Base-by-base conservation (phyloP, 495 filamentous ascomycete species). In the Neurospora tetrasperma region DNA sequence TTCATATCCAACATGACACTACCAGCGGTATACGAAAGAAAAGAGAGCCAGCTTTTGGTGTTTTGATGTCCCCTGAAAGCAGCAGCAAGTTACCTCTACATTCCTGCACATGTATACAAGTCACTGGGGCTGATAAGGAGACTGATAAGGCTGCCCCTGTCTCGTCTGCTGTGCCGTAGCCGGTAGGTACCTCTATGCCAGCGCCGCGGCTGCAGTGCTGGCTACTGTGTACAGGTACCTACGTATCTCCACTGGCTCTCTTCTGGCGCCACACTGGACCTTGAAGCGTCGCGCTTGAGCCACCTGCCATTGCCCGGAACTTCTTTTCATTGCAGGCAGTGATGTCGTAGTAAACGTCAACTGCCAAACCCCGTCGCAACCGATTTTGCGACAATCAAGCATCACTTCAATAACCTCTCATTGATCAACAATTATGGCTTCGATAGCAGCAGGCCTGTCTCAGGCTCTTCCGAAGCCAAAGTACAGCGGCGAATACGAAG, bases 401-500 rank as follows among this genome's bases (percentile, higher is more conserved):
- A 72, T 40, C 68, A 59, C n/a, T 44, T 70, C 31, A 23, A 66
- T 42, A 42, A 70, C 27, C 62, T 20, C 1, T 48, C 68, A 44
- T 69, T 44, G 46, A 72, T 74, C 73, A 38, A 74, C 69, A n/a
- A 78, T 62, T 73, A 94, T 94, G 91, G 82, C 89, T 70, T 91
- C 88, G 54, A 86, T 95, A 78, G 88, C 91, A 70, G 87, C 90
- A 27, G 91, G 93, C 41, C 89, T 99, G 41, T 88, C 94, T 38
- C 90, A 90, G 79, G 89, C 91, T 59, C 87, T 99, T 16, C 96
- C 96, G 0, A 95, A 94, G 74, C 96, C 96, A 18, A 94, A 93
- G 80, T 94, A 97, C 79, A 90, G 87, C 18, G 92, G 91, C 70
- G 93, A 96, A 78, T 88, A 94, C 79, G 94, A 96, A 80, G 91